These are phyloP conservation scores for Pelargonium myrrhifolium DNA, from an alignment of 441 rosid species.

Conservation along the genomic window DNA sequence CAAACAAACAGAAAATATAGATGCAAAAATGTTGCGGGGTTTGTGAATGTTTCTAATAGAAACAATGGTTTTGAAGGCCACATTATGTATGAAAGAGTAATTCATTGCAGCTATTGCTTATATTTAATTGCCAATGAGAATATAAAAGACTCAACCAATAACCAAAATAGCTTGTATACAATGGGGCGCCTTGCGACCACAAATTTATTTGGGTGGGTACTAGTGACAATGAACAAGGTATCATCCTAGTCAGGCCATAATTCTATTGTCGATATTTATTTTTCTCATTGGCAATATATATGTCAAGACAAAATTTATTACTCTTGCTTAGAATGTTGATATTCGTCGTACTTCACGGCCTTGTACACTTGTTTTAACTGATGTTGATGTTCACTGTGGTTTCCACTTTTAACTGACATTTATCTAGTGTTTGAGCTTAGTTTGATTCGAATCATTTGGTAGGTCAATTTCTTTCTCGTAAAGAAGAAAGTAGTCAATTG, in stretches of 20 bases:
- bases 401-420: background rate
- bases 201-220: no score
- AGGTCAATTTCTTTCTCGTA: background rate
- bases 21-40: background rate
- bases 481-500: background rate
- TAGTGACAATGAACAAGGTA: no score
- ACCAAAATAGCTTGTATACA: no score
- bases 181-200: no score
- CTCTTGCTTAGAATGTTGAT: no score
- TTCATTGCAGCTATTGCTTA: background rate
- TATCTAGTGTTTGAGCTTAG: background rate
- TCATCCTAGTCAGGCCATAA: no score
- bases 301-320: no score
- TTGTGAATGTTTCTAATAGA: background rate
- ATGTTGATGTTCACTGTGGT: background rate
- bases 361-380: background rate
- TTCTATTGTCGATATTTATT: no score
- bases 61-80: background rate
- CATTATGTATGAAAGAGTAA: background rate
- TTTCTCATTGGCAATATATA: no score
- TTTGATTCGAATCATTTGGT: background rate
- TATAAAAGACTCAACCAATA: no score
- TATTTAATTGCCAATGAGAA: background rate
- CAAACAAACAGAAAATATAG: slow-evolving; percentile 2
- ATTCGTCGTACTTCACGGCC: no score